Base-by-base conservation (phyloP, 495 filamentous ascomycete genomes). In the Neurospora terricola region DNA sequence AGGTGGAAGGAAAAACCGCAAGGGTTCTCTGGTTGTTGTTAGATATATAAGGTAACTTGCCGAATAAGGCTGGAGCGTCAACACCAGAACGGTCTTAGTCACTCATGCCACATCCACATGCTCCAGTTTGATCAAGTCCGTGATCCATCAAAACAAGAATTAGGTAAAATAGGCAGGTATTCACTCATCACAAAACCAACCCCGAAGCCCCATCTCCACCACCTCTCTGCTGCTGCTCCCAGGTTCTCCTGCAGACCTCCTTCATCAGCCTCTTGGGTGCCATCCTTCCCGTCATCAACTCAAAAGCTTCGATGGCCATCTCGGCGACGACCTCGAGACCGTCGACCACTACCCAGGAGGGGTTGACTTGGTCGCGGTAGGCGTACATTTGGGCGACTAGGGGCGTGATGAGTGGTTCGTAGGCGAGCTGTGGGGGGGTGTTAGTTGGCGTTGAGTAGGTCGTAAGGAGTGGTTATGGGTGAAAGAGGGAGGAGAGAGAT, bases 261-360 rank as follows among this genome's bases (percentile, higher is more conserved):
- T 90, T 87, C 92, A 96, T 96, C 27, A 92, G 74, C 69, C 88
- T 84, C 45, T 91, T 87, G 4, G 92, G 93, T 18, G 93, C 93
- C 81, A 92, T 89, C 30, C 92, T 85, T n/a, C 92, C 93, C 5
- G 92, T 93, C 84, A 94, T 92, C 66, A 94, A 80, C 79, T 94
- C 92, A 78, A 94, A 94, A 66, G 93, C 91, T 36, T 93, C 91
- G 80, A 92, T 93, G 2, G 91, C 93, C 83, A 93, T 92, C 78
- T 96, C 93, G 2, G 88, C 87, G 1, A 96, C 86, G 38, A 94
- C 88, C 77, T 94, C 93, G 11, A 94, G 81, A 6, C 92, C 92
- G 76, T 94, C 92, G n/a, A 94, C 88, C 39, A 91, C 85, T 5
- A 92, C 89, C 92, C 92, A 96, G 2, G 88, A 87, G 23, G 86